phyloP scores from a whole-genome alignment of 352 stramenopile species.

The Phytophthora cryptogea region DNA sequence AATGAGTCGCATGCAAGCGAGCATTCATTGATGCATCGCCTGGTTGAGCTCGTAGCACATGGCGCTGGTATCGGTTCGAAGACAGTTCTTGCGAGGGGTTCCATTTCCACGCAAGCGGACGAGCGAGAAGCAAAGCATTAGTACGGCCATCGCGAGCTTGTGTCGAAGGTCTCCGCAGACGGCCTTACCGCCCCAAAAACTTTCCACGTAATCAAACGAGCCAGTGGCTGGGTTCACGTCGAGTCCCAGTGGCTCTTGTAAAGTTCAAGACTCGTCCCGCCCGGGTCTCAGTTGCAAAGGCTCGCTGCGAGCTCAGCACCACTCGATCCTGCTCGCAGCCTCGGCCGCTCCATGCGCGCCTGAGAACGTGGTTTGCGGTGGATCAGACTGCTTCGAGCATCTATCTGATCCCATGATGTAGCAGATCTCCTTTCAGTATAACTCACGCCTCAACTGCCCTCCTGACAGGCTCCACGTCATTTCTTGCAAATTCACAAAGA shows the following conservation, averaged over 20 bases:
- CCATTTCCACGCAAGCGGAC: slow-evolving; percentile 1
- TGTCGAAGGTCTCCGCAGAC: slow-evolving; percentile 10
- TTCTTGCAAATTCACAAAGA: slow-evolving; percentile 2
- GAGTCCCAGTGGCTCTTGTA: slow-evolving; percentile 27
- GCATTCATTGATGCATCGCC: neutral
- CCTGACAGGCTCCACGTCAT: slow-evolving; percentile 24
- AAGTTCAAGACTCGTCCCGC: slow-evolving; percentile 32
- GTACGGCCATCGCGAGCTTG: neutral
- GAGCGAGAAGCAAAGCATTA: slow-evolving; percentile 7
- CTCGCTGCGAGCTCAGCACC: slow-evolving; percentile 12
- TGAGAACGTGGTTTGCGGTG: slow-evolving; percentile 17
- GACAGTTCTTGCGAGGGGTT: slow-evolving; percentile 14
- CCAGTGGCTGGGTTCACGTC: slow-evolving; percentile 29
- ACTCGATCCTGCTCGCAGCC: slow-evolving; percentile 12
- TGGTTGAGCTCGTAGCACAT: neutral
- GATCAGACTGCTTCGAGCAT: slow-evolving; percentile 30
- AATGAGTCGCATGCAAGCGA: neutral
- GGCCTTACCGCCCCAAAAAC: slow-evolving; percentile 1
- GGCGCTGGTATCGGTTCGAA: slow-evolving; percentile 14
- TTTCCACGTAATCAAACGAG: slow-evolving; percentile 29
- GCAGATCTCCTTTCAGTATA: slow-evolving; percentile 24
- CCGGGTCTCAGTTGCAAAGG: slow-evolving; percentile 31
- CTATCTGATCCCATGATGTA: slow-evolving; percentile 20
- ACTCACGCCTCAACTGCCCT: slow-evolving; percentile 3
- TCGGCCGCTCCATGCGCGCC: slow-evolving; percentile 11